Evolutionary conservation across 805 yeast genomes (phyloP), one percentile per base, ranked within the genome.

Genomic region (Candida morakotiae): DNA sequence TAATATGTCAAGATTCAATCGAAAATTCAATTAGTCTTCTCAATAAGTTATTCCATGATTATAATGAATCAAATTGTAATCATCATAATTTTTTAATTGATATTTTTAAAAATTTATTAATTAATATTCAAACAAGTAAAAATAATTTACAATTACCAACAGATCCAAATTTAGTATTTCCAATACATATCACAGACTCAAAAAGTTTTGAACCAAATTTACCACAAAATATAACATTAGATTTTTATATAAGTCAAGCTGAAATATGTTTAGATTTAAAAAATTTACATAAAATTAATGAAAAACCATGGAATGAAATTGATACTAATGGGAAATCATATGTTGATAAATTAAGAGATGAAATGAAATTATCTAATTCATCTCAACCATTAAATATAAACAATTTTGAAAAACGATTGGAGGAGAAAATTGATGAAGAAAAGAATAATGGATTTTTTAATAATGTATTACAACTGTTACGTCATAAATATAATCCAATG

Each of bases 231-330:
- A 60, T 80, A 4, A 61, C 81, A 2, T 51, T 82, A 28, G 91
- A 83, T 48, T 47, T 81, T 19, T 74, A 73, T 37, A 58, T 82
- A 16, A 67, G 71, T 43, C 81, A 78, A 52, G 78, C 81, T 15
- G 88, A 83, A 48, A 52, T 82, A 3, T 67, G 81, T 17, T 56
- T 81, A 5, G 88, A 82, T 37, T 57, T 81, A 39, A 74, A 77
- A 49, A 69, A 71, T 35, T 51, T 82, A 25, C 63, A 59, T 23
- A 58, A 58, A 16, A 69, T 82, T 7, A 67, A 67, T 0, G 77
- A 73, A 42, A 65, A 62, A 40, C 89, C 89, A 1, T 83, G 89
- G 89, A 60, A 73, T 41, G 59, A 67, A 4, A 68, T 80, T 5
- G 73, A 78, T 39, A 43, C 43, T 4, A 37, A 49, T 2, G 78